Percentiles rank a stretch among this genome's conserved stretches.
Conservation (phyloP, 768 basidiomycete genomes). For the Lentinus tigrinus region DNA sequence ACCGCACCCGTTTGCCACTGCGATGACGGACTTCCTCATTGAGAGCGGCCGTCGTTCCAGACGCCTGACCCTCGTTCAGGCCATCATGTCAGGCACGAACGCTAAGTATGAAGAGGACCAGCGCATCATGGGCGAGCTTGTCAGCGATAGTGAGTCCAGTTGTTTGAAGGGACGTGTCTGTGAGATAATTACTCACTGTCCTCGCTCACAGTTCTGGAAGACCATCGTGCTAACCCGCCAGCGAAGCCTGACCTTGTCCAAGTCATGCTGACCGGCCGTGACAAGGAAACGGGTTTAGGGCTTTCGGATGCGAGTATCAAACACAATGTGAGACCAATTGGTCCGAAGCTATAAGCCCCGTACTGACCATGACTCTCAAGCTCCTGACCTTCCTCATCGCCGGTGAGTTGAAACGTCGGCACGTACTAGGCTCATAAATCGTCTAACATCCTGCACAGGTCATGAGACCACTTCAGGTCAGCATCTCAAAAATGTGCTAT, state of each 20-base stretch:
- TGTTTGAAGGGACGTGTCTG: no score
- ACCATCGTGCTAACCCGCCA: slow-evolving; percentile 36
- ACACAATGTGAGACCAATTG: slow-evolving; percentile 41
- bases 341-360: no score
- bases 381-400: slow-evolving; percentile 52
- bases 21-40: slow-evolving; percentile 42
- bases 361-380: slow-evolving; percentile 21
- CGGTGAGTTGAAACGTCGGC: slow-evolving; percentile 23
- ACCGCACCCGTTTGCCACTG: slow-evolving; percentile 38
- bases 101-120: slow-evolving; percentile 42
- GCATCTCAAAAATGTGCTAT: background rate
- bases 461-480: slow-evolving; percentile 39
- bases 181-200: no score
- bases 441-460: slow-evolving; percentile 17
- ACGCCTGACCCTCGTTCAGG: slow-evolving; percentile 35
- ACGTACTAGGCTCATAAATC: background rate
- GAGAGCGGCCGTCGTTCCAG: slow-evolving; percentile 36
- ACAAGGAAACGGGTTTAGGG: slow-evolving; percentile 42
- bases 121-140: slow-evolving; percentile 37
- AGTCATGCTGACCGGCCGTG: slow-evolving; percentile 42
- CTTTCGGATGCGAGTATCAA: slow-evolving; percentile 42
- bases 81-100: slow-evolving; percentile 33
- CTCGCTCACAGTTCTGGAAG: slow-evolving; percentile 40
- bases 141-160: slow-evolving; percentile 43
- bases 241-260: slow-evolving; percentile 44